Evolutionary conservation across 2,329 filamentous ascomycete genomes (phyloP).

Genomic region (Aspergillus vadensis): DNA sequence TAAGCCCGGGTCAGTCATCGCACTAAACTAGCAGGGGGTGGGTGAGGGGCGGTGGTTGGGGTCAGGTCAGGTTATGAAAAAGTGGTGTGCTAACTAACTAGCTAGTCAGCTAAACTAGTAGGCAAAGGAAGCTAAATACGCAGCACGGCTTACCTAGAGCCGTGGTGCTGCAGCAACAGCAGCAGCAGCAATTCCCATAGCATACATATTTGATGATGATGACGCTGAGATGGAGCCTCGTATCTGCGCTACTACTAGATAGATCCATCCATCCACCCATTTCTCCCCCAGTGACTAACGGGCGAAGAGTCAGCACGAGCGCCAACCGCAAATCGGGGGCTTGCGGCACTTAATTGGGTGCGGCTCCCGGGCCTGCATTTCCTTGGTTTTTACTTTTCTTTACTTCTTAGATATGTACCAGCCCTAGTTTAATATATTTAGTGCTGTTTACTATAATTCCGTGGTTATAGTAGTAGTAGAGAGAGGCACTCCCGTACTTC

Average conservation of each 20-base stretch:
- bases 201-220: not conserved
- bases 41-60: not conserved
- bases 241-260: slow-evolving; percentile 10
- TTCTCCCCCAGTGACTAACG: not conserved
- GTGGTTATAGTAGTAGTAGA: too few relatives aligned
- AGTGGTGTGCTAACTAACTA: too few relatives aligned
- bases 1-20: not conserved
- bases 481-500: too few relatives aligned
- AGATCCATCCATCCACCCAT: not conserved
- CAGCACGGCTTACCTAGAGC: not conserved
- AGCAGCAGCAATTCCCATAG: not conserved
- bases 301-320: slow-evolving; percentile 18
- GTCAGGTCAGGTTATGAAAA: not conserved
- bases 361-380: slow-evolving; percentile 23
- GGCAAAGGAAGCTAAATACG: not conserved
- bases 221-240: slow-evolving; percentile 13
- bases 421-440: not conserved
- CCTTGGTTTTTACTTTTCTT: slow-evolving; percentile 1
- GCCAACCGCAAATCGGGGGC: not conserved
- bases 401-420: not conserved
- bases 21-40: not conserved
- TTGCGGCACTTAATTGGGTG: slow-evolving; percentile 23
- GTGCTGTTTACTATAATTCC: too few relatives aligned
- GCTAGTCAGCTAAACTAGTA: too few relatives aligned
- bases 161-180: not conserved